Percentiles rank a stretch among this genome's conserved stretches.
These are phyloP conservation scores for Colletotrichum liaoningense DNA, from an alignment of 2,329 filamentous ascomycete genomes.

Conservation along the genomic window DNA sequence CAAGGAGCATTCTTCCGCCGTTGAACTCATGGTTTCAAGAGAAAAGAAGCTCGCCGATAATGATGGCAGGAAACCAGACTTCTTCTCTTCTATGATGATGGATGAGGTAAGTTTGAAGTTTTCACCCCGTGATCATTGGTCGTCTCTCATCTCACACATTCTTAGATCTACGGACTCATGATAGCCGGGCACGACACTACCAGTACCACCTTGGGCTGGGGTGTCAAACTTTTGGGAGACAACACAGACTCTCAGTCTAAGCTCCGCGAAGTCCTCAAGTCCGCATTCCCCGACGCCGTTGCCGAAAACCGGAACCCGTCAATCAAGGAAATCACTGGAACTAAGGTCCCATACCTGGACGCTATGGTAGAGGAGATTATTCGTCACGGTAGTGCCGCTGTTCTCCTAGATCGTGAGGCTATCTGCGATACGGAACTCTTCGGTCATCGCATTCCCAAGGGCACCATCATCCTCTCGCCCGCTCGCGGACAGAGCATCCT, in stretches of 20 bases:
- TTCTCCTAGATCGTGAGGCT: conserved; percentile 39
- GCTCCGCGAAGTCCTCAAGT: conserved; percentile 38
- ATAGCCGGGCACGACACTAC: conserved; percentile 24
- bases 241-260: conserved; percentile 36
- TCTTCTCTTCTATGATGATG: not conserved
- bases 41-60: not conserved
- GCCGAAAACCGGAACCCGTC: conserved; percentile 39
- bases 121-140: too few species aligned
- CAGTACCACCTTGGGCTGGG: conserved; percentile 8
- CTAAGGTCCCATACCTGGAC: conserved; percentile 44
- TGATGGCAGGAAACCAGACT: not conserved
- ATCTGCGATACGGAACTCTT: conserved; percentile 46
- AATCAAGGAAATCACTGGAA: conserved; percentile 39
- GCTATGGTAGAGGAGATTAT: conserved; percentile 46
- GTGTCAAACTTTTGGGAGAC: conserved; percentile 40
- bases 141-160: not conserved
- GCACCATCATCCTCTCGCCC: conserved; percentile 45
- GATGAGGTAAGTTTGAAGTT: not conserved
- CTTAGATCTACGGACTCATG: conserved; percentile 3
- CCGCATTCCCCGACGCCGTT: conserved; percentile 32
- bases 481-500: conserved; percentile 43
- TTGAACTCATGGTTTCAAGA: not conserved
- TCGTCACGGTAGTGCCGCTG: conserved; percentile 38
- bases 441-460: conserved; percentile 46
- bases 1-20: not conserved